Evolutionary conservation across 805 yeast species (phyloP), one percentile per base, ranked within the genome.

Genomic region (Candida mattraensis): DNA sequence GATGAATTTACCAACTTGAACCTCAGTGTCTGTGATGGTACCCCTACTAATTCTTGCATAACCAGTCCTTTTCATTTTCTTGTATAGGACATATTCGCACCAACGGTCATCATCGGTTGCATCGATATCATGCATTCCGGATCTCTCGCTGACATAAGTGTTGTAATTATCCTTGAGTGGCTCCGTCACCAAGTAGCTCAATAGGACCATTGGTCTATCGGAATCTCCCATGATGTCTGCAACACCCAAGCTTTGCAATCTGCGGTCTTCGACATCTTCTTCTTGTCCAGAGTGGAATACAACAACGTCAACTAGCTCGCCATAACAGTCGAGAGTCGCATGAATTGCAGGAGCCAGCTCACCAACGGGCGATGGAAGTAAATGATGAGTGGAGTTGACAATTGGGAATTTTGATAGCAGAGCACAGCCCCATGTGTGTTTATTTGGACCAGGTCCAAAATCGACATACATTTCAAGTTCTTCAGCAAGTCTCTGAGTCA

Each of bases 261-360:
- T 70, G 53, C 99, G 77, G 62, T 93, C 99, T 58, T 88, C 96
- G 3, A 70, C 88, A 58, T 93, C 99, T 67, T 93, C 98, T 60
- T 93, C 98, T 65, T 93, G 99, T 4, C 99, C 99, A 28, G 93
- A 79, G 60, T 93, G 99, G 84, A 93, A 93, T 16, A 93, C 99
- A 39, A 93, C 91, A 16, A 93, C 86, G 59, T 93, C 99, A 5
- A 93, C 85, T 14, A 70, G 58, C 51, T 80, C 83, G 9, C 96
- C 96, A 61, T 88, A 89, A 23, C 93, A 84, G 48, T 88, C 91
- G 44, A 93, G 67, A 1, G 97, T 91, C 3, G 99, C 99, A 60
- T 85, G 95, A 48, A 93, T 93, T 1, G 97, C 98, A 4, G 99
- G 99, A 0, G 99, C 99, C 35, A 93, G 70, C 67, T 93, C 99